These are phyloP conservation scores for Pyrenula aspistea DNA, from an alignment of 495 filamentous ascomycete genomes.

Conservation along the genomic window DNA sequence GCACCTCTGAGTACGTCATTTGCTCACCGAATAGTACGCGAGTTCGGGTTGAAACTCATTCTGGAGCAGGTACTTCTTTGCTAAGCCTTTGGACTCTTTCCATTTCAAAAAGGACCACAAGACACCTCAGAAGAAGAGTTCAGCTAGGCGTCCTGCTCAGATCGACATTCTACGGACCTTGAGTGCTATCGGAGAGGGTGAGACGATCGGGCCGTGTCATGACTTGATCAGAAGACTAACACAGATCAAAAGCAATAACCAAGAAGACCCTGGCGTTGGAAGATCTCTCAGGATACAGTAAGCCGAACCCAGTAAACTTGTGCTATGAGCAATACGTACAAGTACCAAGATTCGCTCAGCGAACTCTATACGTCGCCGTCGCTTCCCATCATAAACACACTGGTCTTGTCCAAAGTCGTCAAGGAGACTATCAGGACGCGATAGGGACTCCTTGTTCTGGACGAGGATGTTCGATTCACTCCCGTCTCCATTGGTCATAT, in stretches of 20 bases:
- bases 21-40: conserved; percentile 33
- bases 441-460: no score
- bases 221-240: not conserved
- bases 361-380: no score
- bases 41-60: conserved; percentile 6
- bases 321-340: no score
- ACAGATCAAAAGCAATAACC: conserved; percentile 24
- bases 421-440: no score
- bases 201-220: not conserved
- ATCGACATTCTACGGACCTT: conserved; percentile 13
- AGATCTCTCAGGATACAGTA: conserved; percentile 32
- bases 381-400: no score
- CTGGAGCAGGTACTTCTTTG: not conserved
- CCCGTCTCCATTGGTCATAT: no score
- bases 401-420: no score
- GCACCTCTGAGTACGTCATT: conserved; percentile 28
- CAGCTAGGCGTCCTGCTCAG: conserved; percentile 4
- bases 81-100: conserved; percentile 1
- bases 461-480: no score
- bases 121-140: conserved; percentile 1
- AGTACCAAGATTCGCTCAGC: no score
- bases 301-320: no score
- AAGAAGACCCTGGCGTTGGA: conserved; percentile 39
- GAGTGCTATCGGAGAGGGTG: conserved; percentile 28
- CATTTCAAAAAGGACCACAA: conserved; percentile 5